Base-by-base conservation (phyloP, 495 filamentous ascomycete species). In the Lasiosphaeria miniovina region DNA sequence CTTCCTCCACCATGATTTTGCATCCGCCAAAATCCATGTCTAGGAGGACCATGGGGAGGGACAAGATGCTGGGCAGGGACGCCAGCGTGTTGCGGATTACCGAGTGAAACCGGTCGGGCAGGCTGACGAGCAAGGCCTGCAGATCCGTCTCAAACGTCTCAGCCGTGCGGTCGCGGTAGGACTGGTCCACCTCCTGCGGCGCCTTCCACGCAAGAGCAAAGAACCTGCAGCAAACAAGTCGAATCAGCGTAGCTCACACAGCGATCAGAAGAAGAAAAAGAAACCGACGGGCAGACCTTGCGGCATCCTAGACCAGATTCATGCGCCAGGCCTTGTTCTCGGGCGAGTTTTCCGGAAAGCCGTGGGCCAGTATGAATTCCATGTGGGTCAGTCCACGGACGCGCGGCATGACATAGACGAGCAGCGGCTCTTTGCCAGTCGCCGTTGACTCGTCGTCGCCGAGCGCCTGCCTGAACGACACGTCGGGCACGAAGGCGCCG, bases 1-100 rank as follows among this genome's bases (percentile, higher is more conserved):
- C 57, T 43, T 71, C 64, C 40, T 77, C 64, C 1, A 77, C 74
- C 41, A 76, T 71, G 56, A 77, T 70, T 55, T 77, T 77, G 61
- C 60, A 71, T 31, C 58, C 46, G 35, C 71, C 70, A 59, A 77
- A 74, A 54, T 73, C 75, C 40, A 55, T 57, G 54, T 75, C 71
- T 6, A 77, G 67, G n/a, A 78, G 67, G 6, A 75, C 74, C 66
- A 17, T 49, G 46, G 46, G 46, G 4, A 77, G 67, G 17, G 71
- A 73, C 49, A 74, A 54, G 52, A 76, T 74, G 34, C 55, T 54
- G 8, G 67, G 60, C 36, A 76, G 56, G 8, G 68, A 64, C 46
- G 64, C 60, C 35, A 77, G 52, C 46, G 63, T 69, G 9, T 60
- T 61, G 12, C 65, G 65, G 40, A 77, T 73, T 8, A 73, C 62